Base-by-base conservation (phyloP, 1,284 basidiomycete genomes). In the Irpex sp. region DNA sequence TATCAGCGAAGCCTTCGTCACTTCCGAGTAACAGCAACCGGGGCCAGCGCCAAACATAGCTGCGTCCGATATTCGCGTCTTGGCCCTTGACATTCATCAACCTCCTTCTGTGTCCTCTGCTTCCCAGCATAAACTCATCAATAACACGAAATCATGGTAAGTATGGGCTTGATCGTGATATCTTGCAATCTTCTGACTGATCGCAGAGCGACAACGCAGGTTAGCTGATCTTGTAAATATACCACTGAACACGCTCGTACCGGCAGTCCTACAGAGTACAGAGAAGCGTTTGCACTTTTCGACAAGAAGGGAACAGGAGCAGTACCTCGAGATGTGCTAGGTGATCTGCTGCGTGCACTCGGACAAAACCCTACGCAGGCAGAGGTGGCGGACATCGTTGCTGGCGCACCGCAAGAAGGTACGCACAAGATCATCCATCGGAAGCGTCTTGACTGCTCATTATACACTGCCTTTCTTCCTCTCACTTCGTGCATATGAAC, bases 341-440 rank as follows among this genome's bases (percentile, higher is more conserved):
- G 97, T n/a, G 97, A 99, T 77, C 87, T 99, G 5, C 81, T 99
- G 17, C 89, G 97, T 58, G 95, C 95, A 0, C 81, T 99, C 0
- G 97, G 97, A 0, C 97, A 99, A 81, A 99, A 99, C 77, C 97
- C 97, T 5, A 99, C 97, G 0, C 97, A 99, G 77, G 92, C 94
- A 31, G 95, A 99, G 77, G 95, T 99, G 0, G 85, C 87, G 6
- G 91, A 95, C 36, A 88, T 98, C 66, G 86, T 93, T 54, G 78
- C 81, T 15, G 74, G 77, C 49, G 89, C 94, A 6, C 92, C 92
- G 26, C 80, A 87, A 65, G 93, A 95, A 66, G 88, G 93, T 90
- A 64, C 47, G 46, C 46, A 13, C 33, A 26, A 26, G 11, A 54
- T 15, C 21, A 15, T 54, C 8, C 13, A 26, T 54, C 26, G 26